Percentiles rank a stretch among this genome's conserved stretches.
phyloP scores from a whole-genome alignment of 164 flowering plant genomes.

The Saururus chinensis region DNA sequence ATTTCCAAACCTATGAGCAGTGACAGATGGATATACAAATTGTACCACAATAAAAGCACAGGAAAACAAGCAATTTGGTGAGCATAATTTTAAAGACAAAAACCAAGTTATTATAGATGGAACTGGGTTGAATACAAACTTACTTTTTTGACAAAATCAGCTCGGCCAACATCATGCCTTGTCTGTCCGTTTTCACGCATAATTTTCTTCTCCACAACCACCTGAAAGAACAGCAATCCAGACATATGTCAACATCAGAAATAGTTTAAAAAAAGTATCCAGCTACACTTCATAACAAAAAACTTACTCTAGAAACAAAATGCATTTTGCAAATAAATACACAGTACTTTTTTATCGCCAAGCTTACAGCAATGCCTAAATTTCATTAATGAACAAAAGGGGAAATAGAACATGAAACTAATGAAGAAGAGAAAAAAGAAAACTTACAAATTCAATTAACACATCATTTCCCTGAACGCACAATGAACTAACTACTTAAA shows the following conservation, averaged over 20 bases:
- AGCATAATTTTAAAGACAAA: background rate
- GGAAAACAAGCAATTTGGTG: background rate
- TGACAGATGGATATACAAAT: background rate
- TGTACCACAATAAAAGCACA: background rate
- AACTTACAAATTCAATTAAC: too few species aligned
- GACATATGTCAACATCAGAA: too few species aligned
- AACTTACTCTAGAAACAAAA: too few species aligned
- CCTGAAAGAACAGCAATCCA: constrained; percentile 27
- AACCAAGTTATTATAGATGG: background rate
- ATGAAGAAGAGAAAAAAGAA: too few species aligned
- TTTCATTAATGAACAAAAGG: background rate
- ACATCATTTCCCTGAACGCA: too few species aligned
- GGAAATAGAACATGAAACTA: too few species aligned
- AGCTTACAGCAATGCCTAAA: too few species aligned
- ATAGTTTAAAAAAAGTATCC: too few species aligned
- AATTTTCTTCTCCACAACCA: constrained; percentile 92
- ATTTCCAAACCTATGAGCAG: constrained; percentile 75
- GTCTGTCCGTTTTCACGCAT: constrained; percentile 77
- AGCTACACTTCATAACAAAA: too few species aligned
- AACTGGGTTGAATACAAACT: constrained; percentile 12
- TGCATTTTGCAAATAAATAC: too few species aligned
- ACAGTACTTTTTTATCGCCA: too few species aligned
- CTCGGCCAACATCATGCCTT: constrained; percentile 92
- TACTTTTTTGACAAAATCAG: constrained; percentile 72
- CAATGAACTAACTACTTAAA: too few species aligned